phyloP scores from a whole-genome alignment of 2,329 filamentous ascomycete genomes.

The Colletotrichum theobromicola region DNA sequence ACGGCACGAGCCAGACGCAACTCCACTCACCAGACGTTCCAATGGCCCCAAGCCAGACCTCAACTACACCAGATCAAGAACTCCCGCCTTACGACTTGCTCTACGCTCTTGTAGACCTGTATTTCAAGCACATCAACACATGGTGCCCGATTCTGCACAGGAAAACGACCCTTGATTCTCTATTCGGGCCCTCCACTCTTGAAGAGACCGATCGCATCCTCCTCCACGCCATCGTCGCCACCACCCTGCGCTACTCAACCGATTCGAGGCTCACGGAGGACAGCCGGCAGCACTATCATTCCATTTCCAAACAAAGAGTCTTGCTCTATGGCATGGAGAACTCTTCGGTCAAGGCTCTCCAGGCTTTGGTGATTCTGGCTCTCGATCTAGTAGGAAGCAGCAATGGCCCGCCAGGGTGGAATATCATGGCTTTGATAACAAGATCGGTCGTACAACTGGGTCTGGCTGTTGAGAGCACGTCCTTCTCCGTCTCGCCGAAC shows the following conservation, averaged over 20 bases:
- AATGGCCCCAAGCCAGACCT: conserved; percentile 53
- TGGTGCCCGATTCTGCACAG: conserved; percentile 93
- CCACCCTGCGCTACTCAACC: conserved; percentile 82
- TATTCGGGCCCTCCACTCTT: conserved; percentile 78
- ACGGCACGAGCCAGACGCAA: conserved; percentile 45
- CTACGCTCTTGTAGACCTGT: conserved; percentile 75
- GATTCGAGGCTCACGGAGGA: conserved; percentile 77
- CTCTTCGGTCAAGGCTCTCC: conserved; percentile 85
- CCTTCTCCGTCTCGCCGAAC: conserved; percentile 76
- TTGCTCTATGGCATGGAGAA: conserved; percentile 88
- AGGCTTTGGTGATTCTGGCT: conserved; percentile 86
- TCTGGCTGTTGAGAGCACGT: conserved; percentile 81
- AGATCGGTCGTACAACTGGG: conserved; percentile 89
- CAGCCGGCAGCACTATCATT: conserved; percentile 76
- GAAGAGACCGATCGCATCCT: conserved; percentile 84
- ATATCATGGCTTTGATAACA: conserved; percentile 86
- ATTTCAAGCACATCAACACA: conserved; percentile 81
- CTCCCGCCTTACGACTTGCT: conserved; percentile 77
- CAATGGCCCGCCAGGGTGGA: conserved; percentile 92
- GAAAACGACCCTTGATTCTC: conserved; percentile 77
- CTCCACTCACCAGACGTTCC: conserved; percentile 65
- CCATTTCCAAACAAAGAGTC: conserved; percentile 83
- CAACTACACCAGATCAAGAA: conserved; percentile 63
- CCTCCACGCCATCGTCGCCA: conserved; percentile 87
- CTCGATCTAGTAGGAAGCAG: conserved; percentile 85